Base-by-base conservation (phyloP, 768 basidiomycete species). In the Harrya chromipes region DNA sequence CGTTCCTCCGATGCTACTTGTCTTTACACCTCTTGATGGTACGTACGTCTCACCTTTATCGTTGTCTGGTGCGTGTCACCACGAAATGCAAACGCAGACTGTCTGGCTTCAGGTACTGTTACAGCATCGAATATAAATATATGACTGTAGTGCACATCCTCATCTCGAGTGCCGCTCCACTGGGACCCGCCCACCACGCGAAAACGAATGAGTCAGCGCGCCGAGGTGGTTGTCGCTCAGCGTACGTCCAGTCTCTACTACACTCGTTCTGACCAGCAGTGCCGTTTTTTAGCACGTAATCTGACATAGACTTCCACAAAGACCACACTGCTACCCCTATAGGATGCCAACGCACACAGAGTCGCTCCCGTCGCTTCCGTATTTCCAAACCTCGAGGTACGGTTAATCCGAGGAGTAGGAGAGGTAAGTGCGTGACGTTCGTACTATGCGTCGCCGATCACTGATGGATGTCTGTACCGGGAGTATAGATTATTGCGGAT, bases 241-340 rank as follows among this genome's bases (percentile, higher is more conserved):
- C 84, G 83, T 82, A 34, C 10, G 61, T 47, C 31, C 20, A n/a
- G 3, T 23, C 21, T 6, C 20, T 3, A 20, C 21, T 20, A 12
- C 33, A 2, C 9, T 19, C 12, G 46, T 23, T 5, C 26, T 33
- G 26, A 21, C 9, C 29, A 16, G 26, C n/a, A 53, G 10, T 27
- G 31, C 11, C 33, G 16, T 14, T 1, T 33, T 2, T 40, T 56
- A 83, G 87, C 85, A 1, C 90, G 83, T 49, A 87, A 91, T 23
- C 73, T 92, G 17, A 92, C 90, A 1, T 91, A 93, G 68, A 91
- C 89, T 1, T 86, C 88, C 0, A 89, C 88, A 0, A 82, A 83
- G 0, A 76, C 82, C 0, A 81, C 84, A 54, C 54, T 86, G 3
- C 72, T 87, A 8, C 73, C 80, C 1, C 42, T 63, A 0, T 60